These are phyloP conservation scores for Auricularia sp. DNA, from an alignment of 768 basidiomycete genomes.

Conservation along the genomic window DNA sequence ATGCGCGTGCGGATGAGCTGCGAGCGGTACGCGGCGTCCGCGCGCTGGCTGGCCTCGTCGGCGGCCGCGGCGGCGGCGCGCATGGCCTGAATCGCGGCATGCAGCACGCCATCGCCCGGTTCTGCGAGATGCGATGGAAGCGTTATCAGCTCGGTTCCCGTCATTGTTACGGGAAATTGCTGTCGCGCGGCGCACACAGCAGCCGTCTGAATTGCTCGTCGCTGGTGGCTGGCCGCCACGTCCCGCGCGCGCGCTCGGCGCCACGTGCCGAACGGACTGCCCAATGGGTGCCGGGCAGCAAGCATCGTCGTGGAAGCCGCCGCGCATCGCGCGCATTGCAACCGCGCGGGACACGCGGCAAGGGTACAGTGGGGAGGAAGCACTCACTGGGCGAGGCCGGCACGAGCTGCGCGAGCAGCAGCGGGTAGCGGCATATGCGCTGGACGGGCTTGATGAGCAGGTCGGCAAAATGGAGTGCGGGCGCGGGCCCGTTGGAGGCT, in stretches of 20 bases:
- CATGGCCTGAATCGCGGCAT: constrained; percentile 50
- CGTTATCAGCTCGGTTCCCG: too few species aligned
- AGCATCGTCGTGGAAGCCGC: neutral
- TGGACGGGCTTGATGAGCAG: constrained; percentile 98
- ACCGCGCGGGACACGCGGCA: neutral
- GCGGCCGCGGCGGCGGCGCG: constrained; percentile 65
- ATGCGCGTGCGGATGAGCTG: constrained; percentile 62
- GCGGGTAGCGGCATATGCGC: constrained; percentile 88
- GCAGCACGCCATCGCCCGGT: neutral
- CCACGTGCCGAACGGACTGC: too few species aligned
- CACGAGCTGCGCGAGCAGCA: constrained; percentile 69
- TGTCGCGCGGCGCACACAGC: too few species aligned
- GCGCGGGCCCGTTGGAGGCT: constrained; percentile 17
- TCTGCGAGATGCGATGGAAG: neutral
- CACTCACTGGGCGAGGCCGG: constrained; percentile 11
- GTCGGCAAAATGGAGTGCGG: constrained; percentile 57
- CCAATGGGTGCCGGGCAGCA: too few species aligned
- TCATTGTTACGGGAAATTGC: neutral
- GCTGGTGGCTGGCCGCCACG: too few species aligned
- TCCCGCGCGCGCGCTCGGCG: too few species aligned
- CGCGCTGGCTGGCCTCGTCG: constrained; percentile 65
- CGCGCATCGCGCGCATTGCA: constrained; percentile 1
- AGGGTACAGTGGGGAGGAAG: neutral
- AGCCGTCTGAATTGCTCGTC: too few species aligned
- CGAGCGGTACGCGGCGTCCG: constrained; percentile 57